Evolutionary conservation across 208 protist genomes (phyloP), one percentile per base, ranked within the genome.

Genomic region (Leptomonas pyrrhocoris): DNA sequence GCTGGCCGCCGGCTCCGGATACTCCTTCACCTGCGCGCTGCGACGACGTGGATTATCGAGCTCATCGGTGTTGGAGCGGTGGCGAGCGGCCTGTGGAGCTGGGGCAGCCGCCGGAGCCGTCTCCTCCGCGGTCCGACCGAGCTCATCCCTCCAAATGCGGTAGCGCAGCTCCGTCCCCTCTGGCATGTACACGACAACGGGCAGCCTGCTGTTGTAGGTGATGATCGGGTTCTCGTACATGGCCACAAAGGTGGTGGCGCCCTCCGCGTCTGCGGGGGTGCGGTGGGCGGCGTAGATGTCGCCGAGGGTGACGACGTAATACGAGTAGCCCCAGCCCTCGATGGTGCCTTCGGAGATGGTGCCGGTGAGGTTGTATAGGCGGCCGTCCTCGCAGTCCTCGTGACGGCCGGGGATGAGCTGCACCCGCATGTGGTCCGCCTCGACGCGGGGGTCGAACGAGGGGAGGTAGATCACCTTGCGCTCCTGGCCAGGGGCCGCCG

Each of bases 381-480:
- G 84, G 48, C 70, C 80, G 54, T 80, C 78, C 48, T 93, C 85
- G 23, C 81, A 79, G 31, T 70, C 65, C 63, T 81, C 73, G 28
- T 81, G 65, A 28, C 81, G 84, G 18, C 89, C 89, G 6, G 86
- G 77, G 59, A 92, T 88, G 51, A 94, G 68, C 77, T 94, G 73
- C 66, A 94, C 51, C 40, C 80, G 77, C 67, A 82, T 84, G 74
- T 87, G 66, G 6, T 72, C 18, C 59, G 81, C 66, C 49, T 88
- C 77, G 6, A 68, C 62, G 36, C 15, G 3, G 28, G 48, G 18
- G 45, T 82, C 61, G 40, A 87, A 76, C 16, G 56, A 19, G 19
- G 88, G 83, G 57, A 92, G 86, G 68, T 88, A 89, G 66, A 94
- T 90, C 43, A 90, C 79, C 70, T 74, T 90, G 62, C 89, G 84